These are phyloP conservation scores for Talaromyces albobiverticillius DNA, from an alignment of 2,329 filamentous ascomycete genomes.

Conservation along the genomic window DNA sequence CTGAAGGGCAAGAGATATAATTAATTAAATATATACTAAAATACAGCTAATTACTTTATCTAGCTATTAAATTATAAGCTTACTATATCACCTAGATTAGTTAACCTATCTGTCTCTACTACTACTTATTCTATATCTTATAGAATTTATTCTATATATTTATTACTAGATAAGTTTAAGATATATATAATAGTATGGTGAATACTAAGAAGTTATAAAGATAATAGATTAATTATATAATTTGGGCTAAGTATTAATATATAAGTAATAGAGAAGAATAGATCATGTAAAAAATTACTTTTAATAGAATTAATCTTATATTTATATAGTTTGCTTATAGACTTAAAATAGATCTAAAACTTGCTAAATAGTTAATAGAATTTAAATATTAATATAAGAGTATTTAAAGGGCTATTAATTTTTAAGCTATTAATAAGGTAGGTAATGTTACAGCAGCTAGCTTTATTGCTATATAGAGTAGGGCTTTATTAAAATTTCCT, in stretches of 20 bases:
- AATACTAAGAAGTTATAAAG: conserved; percentile 23
- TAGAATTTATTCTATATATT: conserved; percentile 24
- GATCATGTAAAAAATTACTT: conserved; percentile 19
- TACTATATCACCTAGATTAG: conserved; percentile 12
- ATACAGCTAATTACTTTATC: conserved; percentile 9
- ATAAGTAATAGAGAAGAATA: conserved; percentile 21
- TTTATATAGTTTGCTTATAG: conserved; percentile 13
- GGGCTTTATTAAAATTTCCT: too few relatives aligned
- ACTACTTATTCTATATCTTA: conserved; percentile 22
- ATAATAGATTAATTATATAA: conserved; percentile 27
- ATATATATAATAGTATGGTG: conserved; percentile 28
- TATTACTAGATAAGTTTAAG: conserved; percentile 22
- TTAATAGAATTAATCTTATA: conserved; percentile 22
- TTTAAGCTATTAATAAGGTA: conserved; percentile 17
- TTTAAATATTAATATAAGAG: conserved; percentile 19
- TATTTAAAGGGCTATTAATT: conserved; percentile 21
- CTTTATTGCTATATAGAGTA: too few relatives aligned
- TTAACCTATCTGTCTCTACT: conserved; percentile 17
- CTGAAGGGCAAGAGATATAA: too few relatives aligned
- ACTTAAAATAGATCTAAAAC: conserved; percentile 23
- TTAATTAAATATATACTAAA: too few relatives aligned
- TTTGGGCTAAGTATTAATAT: conserved; percentile 23
- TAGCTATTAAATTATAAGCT: conserved; percentile 9
- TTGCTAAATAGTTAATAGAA: conserved; percentile 19
- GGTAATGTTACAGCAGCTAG: too few relatives aligned